Conservation (phyloP, 352 stramenopile genomes). For the Phytophthora meadii region DNA sequence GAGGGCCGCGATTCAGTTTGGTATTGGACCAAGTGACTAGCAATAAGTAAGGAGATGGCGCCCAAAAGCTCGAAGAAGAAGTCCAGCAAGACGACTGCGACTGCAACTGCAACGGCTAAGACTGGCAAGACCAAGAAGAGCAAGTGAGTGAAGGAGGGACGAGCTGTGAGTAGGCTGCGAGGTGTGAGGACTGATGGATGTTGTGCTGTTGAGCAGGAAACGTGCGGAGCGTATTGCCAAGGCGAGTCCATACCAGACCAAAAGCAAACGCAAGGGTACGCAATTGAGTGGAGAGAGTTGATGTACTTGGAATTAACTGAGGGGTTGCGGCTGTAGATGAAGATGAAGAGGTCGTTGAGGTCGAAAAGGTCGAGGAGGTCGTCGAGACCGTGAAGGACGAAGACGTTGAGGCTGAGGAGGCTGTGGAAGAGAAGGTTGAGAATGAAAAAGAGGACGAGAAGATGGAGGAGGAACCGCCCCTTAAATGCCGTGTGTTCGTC, state of each 20-base stretch:
- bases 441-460: conserved; percentile 18
- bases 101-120: conserved; percentile 5
- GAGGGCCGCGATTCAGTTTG: no score
- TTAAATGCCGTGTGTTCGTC: conserved; percentile 76
- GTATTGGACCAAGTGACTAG: no score
- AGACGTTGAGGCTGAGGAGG: no score
- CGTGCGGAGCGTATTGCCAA: conserved; percentile 67
- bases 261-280: conserved; percentile 35
- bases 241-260: conserved; percentile 56
- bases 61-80: conserved; percentile 69
- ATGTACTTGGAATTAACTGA: conserved; percentile 1
- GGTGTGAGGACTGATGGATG: conserved; percentile 23
- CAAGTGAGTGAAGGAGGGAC: conserved; percentile 46
- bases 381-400: no score
- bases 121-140: conserved; percentile 55
- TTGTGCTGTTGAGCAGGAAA: conserved; percentile 51
- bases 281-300: not conserved
- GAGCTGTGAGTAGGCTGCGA: conserved; percentile 15
- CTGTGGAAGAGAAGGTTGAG: no score
- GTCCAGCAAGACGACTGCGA: conserved; percentile 52
- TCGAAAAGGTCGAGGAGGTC: no score
- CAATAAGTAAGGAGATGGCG: conserved; percentile 24
- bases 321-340: conserved; percentile 16
- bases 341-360: conserved; percentile 2
- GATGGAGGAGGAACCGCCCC: conserved; percentile 31